Percentiles rank a stretch among this genome's conserved stretches.
These are phyloP conservation scores for Hansenula anomala DNA, from an alignment of 1,139 yeast genomes.

Conservation along the genomic window DNA sequence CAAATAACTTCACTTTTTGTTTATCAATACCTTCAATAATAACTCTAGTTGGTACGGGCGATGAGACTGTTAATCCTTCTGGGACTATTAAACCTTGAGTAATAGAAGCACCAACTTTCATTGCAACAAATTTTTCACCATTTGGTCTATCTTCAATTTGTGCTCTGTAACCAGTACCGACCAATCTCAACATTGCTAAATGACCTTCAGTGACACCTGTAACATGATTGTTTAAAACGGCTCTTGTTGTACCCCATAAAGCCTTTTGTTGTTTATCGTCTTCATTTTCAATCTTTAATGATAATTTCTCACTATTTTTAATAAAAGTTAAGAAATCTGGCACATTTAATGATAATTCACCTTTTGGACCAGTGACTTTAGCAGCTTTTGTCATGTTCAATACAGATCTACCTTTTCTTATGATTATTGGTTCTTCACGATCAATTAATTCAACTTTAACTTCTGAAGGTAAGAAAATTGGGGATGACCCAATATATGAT, in stretches of 20 bases:
- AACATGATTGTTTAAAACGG: constrained; percentile 70
- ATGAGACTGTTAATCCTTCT: constrained; percentile 61
- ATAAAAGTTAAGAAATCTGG: constrained; percentile 65
- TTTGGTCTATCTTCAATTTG: constrained; percentile 40
- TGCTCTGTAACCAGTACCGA: constrained; percentile 97
- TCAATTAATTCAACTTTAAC: constrained; percentile 34
- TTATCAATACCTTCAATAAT: constrained; percentile 84
- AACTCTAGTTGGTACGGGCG: constrained; percentile 87
- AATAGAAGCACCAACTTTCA: constrained; percentile 84
- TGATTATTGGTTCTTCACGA: constrained; percentile 40
- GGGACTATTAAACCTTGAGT: constrained; percentile 68
- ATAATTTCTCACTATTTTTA: constrained; percentile 34
- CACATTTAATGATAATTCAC: constrained; percentile 55
- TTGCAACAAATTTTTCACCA: constrained; percentile 57
- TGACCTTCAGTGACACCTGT: constrained; percentile 94
- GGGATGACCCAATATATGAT: constrained; percentile 60
- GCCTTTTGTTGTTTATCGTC: constrained; percentile 66
- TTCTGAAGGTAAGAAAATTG: constrained; percentile 51
- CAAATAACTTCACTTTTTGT: constrained; percentile 83
- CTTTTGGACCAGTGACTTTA: constrained; percentile 79
- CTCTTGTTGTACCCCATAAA: constrained; percentile 94
- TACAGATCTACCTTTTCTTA: constrained; percentile 64
- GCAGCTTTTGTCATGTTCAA: constrained; percentile 57
- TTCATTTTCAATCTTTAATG: constrained; percentile 54
- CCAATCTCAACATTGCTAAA: constrained; percentile 78